Evolutionary conservation across 1,284 basidiomycete species (phyloP).

Genomic region (Peniophora sp.): DNA sequence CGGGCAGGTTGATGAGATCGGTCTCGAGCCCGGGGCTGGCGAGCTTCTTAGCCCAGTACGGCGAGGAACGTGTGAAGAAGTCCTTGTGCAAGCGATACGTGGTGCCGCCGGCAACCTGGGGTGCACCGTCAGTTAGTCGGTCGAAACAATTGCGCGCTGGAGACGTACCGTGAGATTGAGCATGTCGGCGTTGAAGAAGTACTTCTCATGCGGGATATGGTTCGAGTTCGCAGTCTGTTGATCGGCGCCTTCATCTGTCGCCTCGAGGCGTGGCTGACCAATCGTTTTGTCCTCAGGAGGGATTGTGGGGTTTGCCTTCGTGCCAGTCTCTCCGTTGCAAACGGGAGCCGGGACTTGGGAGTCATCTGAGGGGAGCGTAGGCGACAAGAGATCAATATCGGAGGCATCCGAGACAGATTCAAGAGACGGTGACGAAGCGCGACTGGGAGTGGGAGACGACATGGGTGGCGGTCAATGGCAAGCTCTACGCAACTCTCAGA

Average conservation of each 20-base stretch:
- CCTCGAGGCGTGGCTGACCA: background rate
- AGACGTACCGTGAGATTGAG: background rate
- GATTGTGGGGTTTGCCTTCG: background rate
- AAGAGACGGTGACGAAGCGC: background rate
- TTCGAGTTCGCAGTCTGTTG: no score
- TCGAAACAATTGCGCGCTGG: background rate
- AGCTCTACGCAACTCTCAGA: no score
- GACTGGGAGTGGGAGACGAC: background rate
- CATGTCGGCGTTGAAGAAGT: background rate
- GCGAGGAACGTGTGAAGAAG: slow-evolving; percentile 26
- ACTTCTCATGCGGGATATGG: no score
- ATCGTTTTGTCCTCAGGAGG: background rate
- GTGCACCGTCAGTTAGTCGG: background rate
- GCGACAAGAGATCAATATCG: background rate
- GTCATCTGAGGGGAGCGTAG: background rate
- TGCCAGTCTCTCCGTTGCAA: background rate
- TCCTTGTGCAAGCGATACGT: slow-evolving; percentile 20
- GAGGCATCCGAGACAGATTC: background rate
- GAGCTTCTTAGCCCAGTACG: slow-evolving; percentile 14
- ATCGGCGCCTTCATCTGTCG: no score
- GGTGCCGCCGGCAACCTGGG: slow-evolving; percentile 17
- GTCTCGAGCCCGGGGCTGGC: background rate
- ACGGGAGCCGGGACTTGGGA: background rate
- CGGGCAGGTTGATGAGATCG: background rate
- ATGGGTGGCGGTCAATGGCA: no score